Evolutionary conservation across 225 moss, liverwort and hornwort species (phyloP), one percentile per base, ranked within the genome.

Genomic region (Sphagnum contortum): DNA sequence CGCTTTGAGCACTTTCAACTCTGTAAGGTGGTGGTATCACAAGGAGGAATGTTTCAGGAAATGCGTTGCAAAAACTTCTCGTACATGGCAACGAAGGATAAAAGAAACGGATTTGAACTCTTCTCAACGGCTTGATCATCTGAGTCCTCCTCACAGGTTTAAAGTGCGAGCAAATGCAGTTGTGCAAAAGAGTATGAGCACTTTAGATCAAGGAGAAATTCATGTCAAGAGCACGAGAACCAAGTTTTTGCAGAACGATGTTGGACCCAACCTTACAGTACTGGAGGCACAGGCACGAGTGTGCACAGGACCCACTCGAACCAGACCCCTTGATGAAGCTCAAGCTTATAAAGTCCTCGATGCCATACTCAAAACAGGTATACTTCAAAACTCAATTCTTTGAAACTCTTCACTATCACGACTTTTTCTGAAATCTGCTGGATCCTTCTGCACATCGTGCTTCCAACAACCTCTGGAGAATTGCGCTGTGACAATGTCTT

Each of bases 251-350:
- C 80, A 69, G 82, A 78, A 81, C 69, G 66, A 45, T 12, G 76
- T 76, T 9, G 94, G 91, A 29, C 91, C 91, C 12, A 94, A 94
- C 53, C 70, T 73, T 68, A 69, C 73, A 12, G 75, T 94, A 46
- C 63, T 87, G 9, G 94, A 91, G 48, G 94, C 94, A 3, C 82
- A 88, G 75, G 85, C 77, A 48, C 76, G 70, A 46, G 94, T 94
- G 56, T 94, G 94, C 70, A 94, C 94, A 51, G 94, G 91, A 53
- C 89, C 87, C 52, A 85, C 77, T 48, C 87, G 91, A 68, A 87
- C 94, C 47, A 85, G 75, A 44, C 94, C 91, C 50, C 61, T 94
- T 53, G 73, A 91, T 45, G 89, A 91, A 74, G 78, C 66, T 5
- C 83, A 87, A 69, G 87, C 91, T 51, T 81, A 74, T 9, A 68